Base-by-base conservation (phyloP, 1,139 yeast genomes). In the Magnusiomyces magnusii region DNA sequence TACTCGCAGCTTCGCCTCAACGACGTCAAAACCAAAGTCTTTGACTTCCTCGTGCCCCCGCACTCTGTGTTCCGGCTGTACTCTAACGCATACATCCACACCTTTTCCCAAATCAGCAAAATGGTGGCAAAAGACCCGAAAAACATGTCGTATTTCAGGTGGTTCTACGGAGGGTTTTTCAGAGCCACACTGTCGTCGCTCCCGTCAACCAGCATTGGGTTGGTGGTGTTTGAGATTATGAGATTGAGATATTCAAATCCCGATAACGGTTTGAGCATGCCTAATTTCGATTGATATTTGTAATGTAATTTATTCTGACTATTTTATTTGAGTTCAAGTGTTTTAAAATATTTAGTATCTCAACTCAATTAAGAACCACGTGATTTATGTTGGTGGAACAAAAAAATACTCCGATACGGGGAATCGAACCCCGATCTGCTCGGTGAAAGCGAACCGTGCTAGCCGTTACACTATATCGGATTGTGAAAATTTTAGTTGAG, bases 161-260 rank as follows among this genome's bases (percentile, higher is more conserved):
- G 93, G 78, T 79, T 86, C 31, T 92, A 91, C 68, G 85, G 83
- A 62, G 97, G 97, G 0, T 89, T 88, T 68, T 76, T 79, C 10
- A 75, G 85, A 61, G 86, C 86, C 62, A 87, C 96, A 0, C 66
- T 88, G 54, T 80, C 90, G 0, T 84, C 91, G 0, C 81, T 92
- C 42, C 97, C 97, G 0, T 90, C 96, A 1, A 88, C 97, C 0
- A 86, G 95, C 55, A 80, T 90, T 54, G 97, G 97, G 0, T 76
- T 92, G 54, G 76, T 92, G 55, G 90, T 90, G 23, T 84, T 92
- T 72, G 97, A 92, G 72, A 85, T 89, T 47, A 80, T 89, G 81
- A 77, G 97, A 69, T 78, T 84, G 21, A 69, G 73, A 56, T 69
- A 68, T 58, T 53, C 62, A 3, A 49, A 19, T 17, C 47, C 54